A percentile compares a stretch with the other conserved stretches of the same genome.
Evolutionary conservation across 768 basidiomycete species (phyloP).

Genomic region (Psilocybe subaeruginosa): DNA sequence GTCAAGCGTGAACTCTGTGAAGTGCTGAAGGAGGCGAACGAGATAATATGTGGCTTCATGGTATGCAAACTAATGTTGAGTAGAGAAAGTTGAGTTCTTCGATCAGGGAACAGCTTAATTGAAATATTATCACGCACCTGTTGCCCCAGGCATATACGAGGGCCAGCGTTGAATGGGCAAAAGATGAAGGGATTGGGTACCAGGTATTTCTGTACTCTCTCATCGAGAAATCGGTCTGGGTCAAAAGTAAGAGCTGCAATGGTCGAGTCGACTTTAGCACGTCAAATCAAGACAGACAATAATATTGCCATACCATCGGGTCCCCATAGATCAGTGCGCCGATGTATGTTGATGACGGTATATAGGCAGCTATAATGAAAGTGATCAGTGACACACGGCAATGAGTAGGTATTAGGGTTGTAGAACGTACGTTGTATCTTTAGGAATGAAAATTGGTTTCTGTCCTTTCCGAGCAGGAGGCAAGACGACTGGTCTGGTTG

Average conservation of each 20-base stretch:
- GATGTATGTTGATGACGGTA: conserved; percentile 49
- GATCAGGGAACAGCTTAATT: no score
- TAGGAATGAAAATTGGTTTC: conserved; percentile 26
- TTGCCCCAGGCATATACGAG: conserved; percentile 53
- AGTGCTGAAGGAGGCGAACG: conserved; percentile 51
- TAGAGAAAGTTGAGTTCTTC: no score
- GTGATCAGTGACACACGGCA: neutral
- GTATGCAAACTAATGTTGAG: conserved; percentile 39
- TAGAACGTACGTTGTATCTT: conserved; percentile 40
- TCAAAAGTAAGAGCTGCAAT: conserved; percentile 57
- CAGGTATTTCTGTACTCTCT: conserved; percentile 56
- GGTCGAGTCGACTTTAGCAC: neutral
- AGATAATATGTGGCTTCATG: conserved; percentile 51
- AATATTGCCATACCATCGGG: conserved; percentile 44
- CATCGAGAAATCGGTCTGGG: conserved; percentile 69
- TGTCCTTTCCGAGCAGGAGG: conserved; percentile 18
- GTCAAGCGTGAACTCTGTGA: conserved; percentile 42
- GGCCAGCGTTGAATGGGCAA: conserved; percentile 55
- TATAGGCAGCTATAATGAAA: conserved; percentile 29
- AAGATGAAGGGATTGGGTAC: conserved; percentile 61
- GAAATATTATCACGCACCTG: conserved; percentile 30
- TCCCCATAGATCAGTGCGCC: conserved; percentile 54
- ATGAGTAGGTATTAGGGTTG: neutral
- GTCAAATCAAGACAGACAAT: conserved; percentile 5
- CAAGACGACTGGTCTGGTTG: conserved; percentile 16